Base-by-base conservation (phyloP, 2,329 filamentous ascomycete genomes). In the Cladophialophora bantiana region DNA sequence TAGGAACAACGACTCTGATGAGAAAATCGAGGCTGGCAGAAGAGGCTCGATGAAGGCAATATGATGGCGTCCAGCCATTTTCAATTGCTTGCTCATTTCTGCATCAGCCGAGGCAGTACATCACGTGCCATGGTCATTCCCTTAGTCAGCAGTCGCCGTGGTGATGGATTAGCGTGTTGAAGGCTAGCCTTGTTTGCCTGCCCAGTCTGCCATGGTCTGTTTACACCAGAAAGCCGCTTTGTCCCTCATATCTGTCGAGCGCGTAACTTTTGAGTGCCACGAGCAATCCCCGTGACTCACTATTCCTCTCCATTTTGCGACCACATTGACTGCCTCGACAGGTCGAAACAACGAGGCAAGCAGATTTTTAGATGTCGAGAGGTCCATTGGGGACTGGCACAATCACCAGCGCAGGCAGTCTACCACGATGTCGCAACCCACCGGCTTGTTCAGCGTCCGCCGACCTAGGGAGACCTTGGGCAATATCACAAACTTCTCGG, bases 391-490 rank as follows among this genome's bases (percentile, higher is more conserved):
- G 18, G 7, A 48, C 42, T 26, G 18, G 7, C 20, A 50, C 45
- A 26, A 12, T 9, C 45, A 26, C 45, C 7, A 50, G 12, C 45
- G 7, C 45, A 4, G 10, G 18, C 45, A 20, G 6, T 59, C 40
- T 7, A 18, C 58, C 78, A 83, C 68, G 76, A 96, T 96, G 93
- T 92, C 92, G 82, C 92, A 95, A 82, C 92, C 96, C 75, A 88
- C 89, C 68, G 91, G 91, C 76, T 84, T 95, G 77, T 97, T 94
- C 86, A 97, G 93, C 76, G 92, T 96, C 78, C 93, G 93, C 80
- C 90, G 94, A 76, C 91, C 92, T 73, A 88, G 94, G 85, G 94
- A 96, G 93, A 97, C 95, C 62, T 87, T 98, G 67, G 94, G 90
- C 71, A 89, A 89, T 72, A 88, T 97, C 75, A 94, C 88, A 77